These are phyloP conservation scores for Salix viminalis DNA, from an alignment of 345 rosid species.

Conservation along the genomic window DNA sequence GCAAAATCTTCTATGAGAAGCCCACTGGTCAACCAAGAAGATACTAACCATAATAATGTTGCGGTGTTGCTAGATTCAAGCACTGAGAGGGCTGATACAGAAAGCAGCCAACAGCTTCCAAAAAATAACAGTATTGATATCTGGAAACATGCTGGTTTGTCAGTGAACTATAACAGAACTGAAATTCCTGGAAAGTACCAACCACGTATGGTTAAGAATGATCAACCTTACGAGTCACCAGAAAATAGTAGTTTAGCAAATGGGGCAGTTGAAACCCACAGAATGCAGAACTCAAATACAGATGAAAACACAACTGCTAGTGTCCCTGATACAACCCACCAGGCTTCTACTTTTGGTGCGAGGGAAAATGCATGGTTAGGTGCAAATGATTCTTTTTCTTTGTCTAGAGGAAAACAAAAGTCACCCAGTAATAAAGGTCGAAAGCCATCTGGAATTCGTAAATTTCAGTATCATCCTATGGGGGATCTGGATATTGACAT, in stretches of 20 bases:
- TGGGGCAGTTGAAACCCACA: constrained; percentile 26
- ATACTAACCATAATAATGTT: constrained; percentile 34
- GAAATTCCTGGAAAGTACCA: constrained; percentile 24
- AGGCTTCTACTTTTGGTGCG: constrained; percentile 26
- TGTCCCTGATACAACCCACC: constrained; percentile 32
- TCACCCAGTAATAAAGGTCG: constrained; percentile 36
- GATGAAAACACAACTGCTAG: constrained; percentile 36
- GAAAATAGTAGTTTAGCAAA: constrained; percentile 40
- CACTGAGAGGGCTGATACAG: constrained; percentile 28
- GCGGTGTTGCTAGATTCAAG: constrained; percentile 31
- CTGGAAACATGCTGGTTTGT: constrained; percentile 42
- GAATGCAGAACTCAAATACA: constrained; percentile 23
- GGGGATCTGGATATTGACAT: constrained; percentile 60
- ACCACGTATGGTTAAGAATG: constrained; percentile 31
- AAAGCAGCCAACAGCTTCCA: constrained; percentile 34
- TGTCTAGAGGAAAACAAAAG: constrained; percentile 45
- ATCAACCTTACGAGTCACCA: constrained; percentile 43
- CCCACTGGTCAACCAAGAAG: constrained; percentile 34
- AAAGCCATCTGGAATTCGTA: constrained; percentile 49
- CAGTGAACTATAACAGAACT: constrained; percentile 26
- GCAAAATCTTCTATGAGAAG: constrained; percentile 33
- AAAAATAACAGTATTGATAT: constrained; percentile 37
- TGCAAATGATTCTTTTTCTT: constrained; percentile 38
- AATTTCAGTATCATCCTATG: constrained; percentile 94
- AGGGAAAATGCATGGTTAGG: constrained; percentile 45